Evolutionary conservation across 2,329 filamentous ascomycete species (phyloP), one percentile per base, ranked within the genome.

Genomic region (Lachnellula cervina): DNA sequence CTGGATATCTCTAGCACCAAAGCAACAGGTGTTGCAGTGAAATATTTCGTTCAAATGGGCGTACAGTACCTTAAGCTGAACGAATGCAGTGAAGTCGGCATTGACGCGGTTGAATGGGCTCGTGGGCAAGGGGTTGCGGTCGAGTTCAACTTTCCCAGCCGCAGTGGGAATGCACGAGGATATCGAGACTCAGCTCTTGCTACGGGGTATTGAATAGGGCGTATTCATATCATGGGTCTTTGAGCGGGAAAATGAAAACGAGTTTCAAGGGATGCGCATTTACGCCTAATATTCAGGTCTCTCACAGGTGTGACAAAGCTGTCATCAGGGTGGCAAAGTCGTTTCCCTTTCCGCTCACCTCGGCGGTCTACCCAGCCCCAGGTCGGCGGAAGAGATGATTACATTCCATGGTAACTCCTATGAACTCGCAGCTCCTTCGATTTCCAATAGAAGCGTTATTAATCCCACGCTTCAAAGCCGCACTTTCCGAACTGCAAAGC

Each of bases 11-110:
- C 59, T 2, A 11, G 28, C 4, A 68, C 69, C 0, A 59, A 61
- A 19, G 59, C 71, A 45, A 71, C 70, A 1, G 70, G 70, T 6
- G 64, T 70, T 19, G 65, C 68, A 17, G 61, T 72, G n/a, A 70
- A 66, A 53, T 43, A 60, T 5, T 62, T 72, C 21, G 65, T 71
- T 13, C 49, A 62, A 7, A 62, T 34, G 28, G 68, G 68, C 7
- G 47, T 71, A 9, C 58, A 61, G 17, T 62, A 47, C 21, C 54
- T 72, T 2, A 61, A 57, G 19, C 44, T 70, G 1, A 61, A 62
- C 32, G 55, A 64, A 23, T 72, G 70, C 38, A 11, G 43, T 3
- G 16, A 49, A 3, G 52, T 68, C 17, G 58, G 62, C 19, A n/a
- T 49, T 1, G 70, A 72, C 61, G 70, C 69, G 6, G 58, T 71